These are phyloP conservation scores for Salix suchowensis DNA, from an alignment of 345 rosid species.

Conservation along the genomic window DNA sequence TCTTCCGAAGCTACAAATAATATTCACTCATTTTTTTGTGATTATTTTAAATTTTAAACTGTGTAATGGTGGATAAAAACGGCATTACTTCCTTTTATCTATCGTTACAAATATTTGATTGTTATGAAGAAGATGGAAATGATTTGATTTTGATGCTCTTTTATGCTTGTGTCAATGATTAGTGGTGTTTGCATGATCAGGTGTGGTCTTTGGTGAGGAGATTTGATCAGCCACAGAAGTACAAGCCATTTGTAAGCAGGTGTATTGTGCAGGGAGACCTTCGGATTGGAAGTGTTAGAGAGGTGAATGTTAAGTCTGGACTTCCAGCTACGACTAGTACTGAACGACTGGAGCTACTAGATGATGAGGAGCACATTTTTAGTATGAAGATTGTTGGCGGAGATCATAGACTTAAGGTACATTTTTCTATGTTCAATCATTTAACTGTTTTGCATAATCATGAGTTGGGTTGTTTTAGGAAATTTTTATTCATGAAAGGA, in stretches of 20 bases:
- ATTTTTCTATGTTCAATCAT: not conserved
- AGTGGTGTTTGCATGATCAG: conserved; percentile 24
- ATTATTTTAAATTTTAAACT: not conserved
- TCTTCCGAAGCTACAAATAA: not conserved
- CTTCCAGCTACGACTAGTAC: conserved; percentile 79
- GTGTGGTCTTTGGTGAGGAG: conserved; percentile 84
- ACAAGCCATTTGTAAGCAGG: conserved; percentile 70
- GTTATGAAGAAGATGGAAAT: not conserved
- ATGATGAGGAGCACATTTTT: conserved; percentile 69
- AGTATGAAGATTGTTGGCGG: conserved; percentile 83
- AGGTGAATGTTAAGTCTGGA: conserved; percentile 75
- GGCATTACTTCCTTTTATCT: not conserved
- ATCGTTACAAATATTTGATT: not conserved
- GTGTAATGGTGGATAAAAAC: not conserved
- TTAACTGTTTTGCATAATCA: not conserved
- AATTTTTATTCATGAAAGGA: not conserved
- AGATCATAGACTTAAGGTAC: conserved; percentile 82
- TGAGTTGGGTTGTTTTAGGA: not conserved
- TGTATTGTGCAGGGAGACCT: conserved; percentile 67
- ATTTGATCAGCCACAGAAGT: conserved; percentile 75
- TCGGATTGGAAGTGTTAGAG: conserved; percentile 77
- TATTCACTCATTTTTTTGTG: not conserved
- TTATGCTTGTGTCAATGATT: not conserved
- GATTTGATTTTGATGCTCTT: not conserved
- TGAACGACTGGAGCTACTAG: conserved; percentile 66